Evolutionary conservation across 2,329 filamentous ascomycete genomes (phyloP).

Genomic region (Lecanicillium sp.): DNA sequence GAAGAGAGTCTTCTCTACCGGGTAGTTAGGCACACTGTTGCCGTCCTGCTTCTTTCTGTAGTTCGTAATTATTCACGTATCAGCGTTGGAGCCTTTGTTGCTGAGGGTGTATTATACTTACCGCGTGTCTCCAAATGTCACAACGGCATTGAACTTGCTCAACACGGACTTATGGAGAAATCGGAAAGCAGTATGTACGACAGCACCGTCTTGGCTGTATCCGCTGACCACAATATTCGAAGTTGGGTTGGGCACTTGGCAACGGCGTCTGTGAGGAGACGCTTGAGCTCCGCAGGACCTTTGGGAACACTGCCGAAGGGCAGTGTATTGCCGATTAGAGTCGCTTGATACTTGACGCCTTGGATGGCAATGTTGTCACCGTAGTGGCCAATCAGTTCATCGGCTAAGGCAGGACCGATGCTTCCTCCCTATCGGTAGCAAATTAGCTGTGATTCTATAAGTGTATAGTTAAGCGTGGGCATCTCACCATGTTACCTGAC

Average conservation of each 20-base stretch:
- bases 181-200: conserved; percentile 19
- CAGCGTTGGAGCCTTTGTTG: too few species aligned
- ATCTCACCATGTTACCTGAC: conserved; percentile 13
- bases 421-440: conserved; percentile 6
- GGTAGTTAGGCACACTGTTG: conserved; percentile 26
- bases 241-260: conserved; percentile 25
- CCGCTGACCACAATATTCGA: conserved; percentile 29
- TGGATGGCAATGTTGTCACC: conserved; percentile 14
- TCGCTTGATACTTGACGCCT: conserved; percentile 27
- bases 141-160: conserved; percentile 16
- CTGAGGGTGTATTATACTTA: background rate
- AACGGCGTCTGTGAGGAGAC: conserved; percentile 25
- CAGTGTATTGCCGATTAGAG: conserved; percentile 22
- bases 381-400: conserved; percentile 13
- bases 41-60: conserved; percentile 19
- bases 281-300: conserved; percentile 23
- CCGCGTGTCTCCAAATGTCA: conserved; percentile 20
- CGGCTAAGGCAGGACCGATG: conserved; percentile 12
- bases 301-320: conserved; percentile 21
- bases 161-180: conserved; percentile 15
- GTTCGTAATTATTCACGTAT: too few species aligned
- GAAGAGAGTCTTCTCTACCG: conserved; percentile 26
- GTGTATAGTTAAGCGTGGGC: background rate
- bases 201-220: conserved; percentile 28
- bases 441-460: background rate